phyloP scores from a whole-genome alignment of 2,329 filamentous ascomycete genomes.

The Coleophoma eucalyptorum region DNA sequence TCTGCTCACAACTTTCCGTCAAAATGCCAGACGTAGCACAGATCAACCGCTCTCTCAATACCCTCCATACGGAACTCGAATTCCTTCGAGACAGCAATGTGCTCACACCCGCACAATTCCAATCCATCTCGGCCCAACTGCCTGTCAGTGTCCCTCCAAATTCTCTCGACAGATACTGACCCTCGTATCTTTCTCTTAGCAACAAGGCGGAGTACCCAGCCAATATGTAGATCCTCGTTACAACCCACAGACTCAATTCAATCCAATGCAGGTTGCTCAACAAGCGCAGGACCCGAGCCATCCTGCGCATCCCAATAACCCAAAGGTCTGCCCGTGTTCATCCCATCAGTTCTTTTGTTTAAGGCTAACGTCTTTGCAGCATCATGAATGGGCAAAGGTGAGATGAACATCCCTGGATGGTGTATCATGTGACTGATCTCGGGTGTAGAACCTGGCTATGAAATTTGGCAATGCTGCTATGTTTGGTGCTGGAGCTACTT shows the following conservation, averaged over 20 bases:
- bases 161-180: background rate
- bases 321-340: constrained; percentile 12
- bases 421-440: background rate
- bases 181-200: background rate
- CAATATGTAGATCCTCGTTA: constrained; percentile 24
- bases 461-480: constrained; percentile 26
- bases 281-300: constrained; percentile 25
- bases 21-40: constrained; percentile 24
- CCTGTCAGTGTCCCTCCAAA: constrained; percentile 17
- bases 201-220: constrained; percentile 20
- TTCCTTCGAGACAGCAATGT: constrained; percentile 26
- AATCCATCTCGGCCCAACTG: constrained; percentile 28
- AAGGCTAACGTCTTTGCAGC: constrained; percentile 7
- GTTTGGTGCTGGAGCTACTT: constrained; percentile 26
- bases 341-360: background rate
- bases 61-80: constrained; percentile 22
- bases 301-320: constrained; percentile 25
- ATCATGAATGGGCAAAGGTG: constrained; percentile 23
- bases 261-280: constrained; percentile 19
- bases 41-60: constrained; percentile 21
- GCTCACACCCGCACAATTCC: constrained; percentile 23
- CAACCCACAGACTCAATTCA: constrained; percentile 14
- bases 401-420: background rate
- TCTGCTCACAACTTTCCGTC: background rate
- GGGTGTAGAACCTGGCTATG: constrained; percentile 11